Evolutionary conservation across 139 green algal genomes (phyloP), one percentile per base, ranked within the genome.

Genomic region (Coelastrella sp.): DNA sequence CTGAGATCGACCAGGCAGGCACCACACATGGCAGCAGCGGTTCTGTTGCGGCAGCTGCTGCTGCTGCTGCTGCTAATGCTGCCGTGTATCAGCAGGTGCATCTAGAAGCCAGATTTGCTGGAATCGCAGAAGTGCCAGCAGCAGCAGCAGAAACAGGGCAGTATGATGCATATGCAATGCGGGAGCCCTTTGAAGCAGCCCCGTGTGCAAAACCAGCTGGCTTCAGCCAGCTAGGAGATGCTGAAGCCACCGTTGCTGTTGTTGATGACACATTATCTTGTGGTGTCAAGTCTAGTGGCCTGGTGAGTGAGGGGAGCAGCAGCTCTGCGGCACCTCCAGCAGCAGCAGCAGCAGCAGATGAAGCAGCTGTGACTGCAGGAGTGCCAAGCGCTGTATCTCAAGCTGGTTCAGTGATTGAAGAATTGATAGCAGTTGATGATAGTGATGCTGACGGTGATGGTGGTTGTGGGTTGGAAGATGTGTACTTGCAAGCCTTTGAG

Each of bases 281-380:
- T 49, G 1, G 35, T 49, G 35, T 49, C 35, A 49, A 49, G 35
- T 49, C 35, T 49, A 49, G 35, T 49, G 35, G 35, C 35, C 35
- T 49, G 35, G 35, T 49, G 35, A 49, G 3, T 49, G 1, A 49
- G 35, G 3, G 35, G 35, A 49, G 35, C 35, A 49, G 35, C 35
- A 49, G 35, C 35, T 3, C 35, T 49, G 35, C 35, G 35, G 35
- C 35, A 49, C 35, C 35, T 49, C 3, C 20, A 57, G 73, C 56
- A 57, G n/a, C 70, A 65, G 49, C 78, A 75, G 59, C 81, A 85
- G 80, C 80, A 56, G 58, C 80, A 85, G 22, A 68, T 15, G 59
- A n/a, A 57, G 58, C 80, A 35, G 78, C 24, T 17, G 74, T 5
- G 17, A 25, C 70, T 78, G 70, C n/a, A 49, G 35, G 1, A 49